Base-by-base conservation (phyloP, 1,284 basidiomycete genomes). In the Leccinum angustisporum region DNA sequence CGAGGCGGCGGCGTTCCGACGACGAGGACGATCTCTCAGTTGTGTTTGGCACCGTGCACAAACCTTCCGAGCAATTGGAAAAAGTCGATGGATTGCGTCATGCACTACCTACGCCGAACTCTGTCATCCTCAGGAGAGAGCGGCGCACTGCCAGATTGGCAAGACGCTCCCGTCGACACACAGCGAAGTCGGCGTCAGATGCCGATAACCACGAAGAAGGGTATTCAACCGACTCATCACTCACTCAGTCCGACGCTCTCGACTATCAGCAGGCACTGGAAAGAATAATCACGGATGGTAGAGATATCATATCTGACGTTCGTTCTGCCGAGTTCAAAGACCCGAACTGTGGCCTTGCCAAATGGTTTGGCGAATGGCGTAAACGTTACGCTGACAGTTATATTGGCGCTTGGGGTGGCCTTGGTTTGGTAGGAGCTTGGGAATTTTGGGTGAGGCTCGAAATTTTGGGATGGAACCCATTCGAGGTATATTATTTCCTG, bases 371-470 rank as follows among this genome's bases (percentile, higher is more conserved):
- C 8, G 83, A 84, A 54, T 98, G 95, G 95, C 81, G 93, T 54
- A 79, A 83, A 58, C 80, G 79, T 64, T 95, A 90, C 68, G 79
- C 80, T 11, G 95, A 98, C 63, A 94, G 87, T 64, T 98, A 97
- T 77, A 79, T 83, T 2, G 88, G 90, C 54, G 95, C 95, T 4
- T 98, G 92, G 85, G 95, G 94, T 55, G 93, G 94, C 3, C 79
- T 97, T 53, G 93, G 91, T 1, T 83, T 97, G 60, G 89, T 97
- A 0, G 90, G 91, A 61, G 93, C 92, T 43, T 98, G 96, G 95
- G 95, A 97, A 76, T 97, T 97, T 74, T 98, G 95, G 94, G 87
- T 87, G 21, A 81, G 95, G 58, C 79, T 95, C 56, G 96, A 98
- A 76, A 83, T 91, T 72, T 78, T 92, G 4, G 88, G 88, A 3